Conservation (phyloP, 108 stramenopile genomes). For the Conticribra guillardii region DNA sequence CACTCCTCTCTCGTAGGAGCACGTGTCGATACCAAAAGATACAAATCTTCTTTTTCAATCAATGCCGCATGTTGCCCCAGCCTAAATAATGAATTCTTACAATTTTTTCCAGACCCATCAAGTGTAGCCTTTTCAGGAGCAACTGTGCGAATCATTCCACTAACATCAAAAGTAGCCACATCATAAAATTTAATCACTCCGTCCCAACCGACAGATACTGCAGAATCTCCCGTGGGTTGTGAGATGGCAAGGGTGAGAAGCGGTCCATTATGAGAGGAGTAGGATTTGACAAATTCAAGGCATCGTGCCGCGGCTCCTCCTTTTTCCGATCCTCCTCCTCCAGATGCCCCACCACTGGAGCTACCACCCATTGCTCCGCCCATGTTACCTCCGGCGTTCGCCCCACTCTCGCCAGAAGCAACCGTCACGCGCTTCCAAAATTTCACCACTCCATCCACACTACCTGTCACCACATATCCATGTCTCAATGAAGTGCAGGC, state of each 20-base stretch:
- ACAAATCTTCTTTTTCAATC: conserved; percentile 43
- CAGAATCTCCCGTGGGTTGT: conserved; percentile 74
- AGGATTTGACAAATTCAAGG: conserved; percentile 98
- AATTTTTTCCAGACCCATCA: not conserved
- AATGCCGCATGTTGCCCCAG: conserved; percentile 59
- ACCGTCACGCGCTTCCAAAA: conserved; percentile 92
- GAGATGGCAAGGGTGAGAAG: conserved; percentile 65
- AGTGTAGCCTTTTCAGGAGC: not conserved
- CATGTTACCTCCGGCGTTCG: not conserved
- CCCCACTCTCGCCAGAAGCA: conserved; percentile 5
- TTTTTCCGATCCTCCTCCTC: not conserved
- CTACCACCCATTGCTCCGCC: not conserved
- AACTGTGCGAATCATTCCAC: conserved; percentile 71
- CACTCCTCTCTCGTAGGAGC: conserved; percentile 40
- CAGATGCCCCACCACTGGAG: conserved; percentile 4
- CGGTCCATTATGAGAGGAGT: conserved; percentile 88
- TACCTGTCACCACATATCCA: conserved; percentile 92
- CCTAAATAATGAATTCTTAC: conserved; percentile 1
- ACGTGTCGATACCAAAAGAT: conserved; percentile 30
- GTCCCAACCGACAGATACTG: conserved; percentile 76
- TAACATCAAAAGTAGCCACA: conserved; percentile 92
- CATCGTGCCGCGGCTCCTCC: conserved; percentile 44
- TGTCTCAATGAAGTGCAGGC: conserved; percentile 66
- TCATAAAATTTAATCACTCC: conserved; percentile 96
- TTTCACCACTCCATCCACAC: conserved; percentile 94